Conservation (phyloP, 2,329 filamentous ascomycete genomes). For the Triangularia verruculosa region DNA sequence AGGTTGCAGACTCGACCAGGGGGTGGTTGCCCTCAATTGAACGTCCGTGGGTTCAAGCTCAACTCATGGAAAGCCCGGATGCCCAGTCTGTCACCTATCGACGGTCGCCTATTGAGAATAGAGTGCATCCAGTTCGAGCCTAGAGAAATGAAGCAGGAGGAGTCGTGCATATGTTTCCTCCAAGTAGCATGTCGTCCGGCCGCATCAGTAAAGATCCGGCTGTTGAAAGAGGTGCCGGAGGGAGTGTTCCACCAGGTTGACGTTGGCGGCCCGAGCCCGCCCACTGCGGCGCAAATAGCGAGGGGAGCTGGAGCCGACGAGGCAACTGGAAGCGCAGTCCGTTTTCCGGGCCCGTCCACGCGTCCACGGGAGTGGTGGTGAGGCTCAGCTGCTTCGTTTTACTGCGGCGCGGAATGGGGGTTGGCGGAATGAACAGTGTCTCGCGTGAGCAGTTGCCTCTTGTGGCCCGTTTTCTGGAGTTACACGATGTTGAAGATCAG, state of each 20-base stretch:
- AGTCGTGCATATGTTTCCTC: neutral
- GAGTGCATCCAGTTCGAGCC: neutral
- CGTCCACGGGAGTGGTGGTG: neutral
- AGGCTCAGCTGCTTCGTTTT: neutral
- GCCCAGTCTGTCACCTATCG: neutral
- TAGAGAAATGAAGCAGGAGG: neutral
- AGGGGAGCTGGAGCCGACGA: slow-evolving; percentile 3
- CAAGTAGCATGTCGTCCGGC: neutral
- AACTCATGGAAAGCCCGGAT: neutral
- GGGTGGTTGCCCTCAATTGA: neutral
- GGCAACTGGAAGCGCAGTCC: slow-evolving; percentile 2
- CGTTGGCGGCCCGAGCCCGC: neutral
- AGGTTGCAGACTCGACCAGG: neutral
- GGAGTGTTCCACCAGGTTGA: neutral
- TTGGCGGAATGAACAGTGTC: neutral
- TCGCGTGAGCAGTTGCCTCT: slow-evolving; percentile 9
- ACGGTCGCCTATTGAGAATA: neutral
- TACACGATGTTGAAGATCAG: neutral
- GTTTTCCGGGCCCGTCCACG: neutral
- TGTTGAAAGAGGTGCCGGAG: slow-evolving; percentile 5
- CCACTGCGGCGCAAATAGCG: neutral
- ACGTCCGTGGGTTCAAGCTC: neutral
- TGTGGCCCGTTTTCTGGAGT: neutral
- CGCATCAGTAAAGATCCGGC: neutral
- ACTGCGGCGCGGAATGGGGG: neutral